Conservation (phyloP, 768 basidiomycete species). For the Rhizopogon rudus region DNA sequence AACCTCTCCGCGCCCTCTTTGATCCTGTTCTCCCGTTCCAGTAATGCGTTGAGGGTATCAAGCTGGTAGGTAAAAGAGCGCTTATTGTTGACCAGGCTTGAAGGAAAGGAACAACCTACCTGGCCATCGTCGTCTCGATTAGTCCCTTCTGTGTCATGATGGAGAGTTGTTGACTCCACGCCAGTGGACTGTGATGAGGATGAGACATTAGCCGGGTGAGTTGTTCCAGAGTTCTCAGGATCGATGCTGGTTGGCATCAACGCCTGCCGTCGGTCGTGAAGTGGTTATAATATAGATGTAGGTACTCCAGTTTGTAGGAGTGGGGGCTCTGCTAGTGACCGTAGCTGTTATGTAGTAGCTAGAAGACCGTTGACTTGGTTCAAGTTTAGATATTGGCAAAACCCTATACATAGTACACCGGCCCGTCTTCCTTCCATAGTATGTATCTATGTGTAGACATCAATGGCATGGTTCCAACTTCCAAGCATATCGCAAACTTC, state of each 20-base stretch:
- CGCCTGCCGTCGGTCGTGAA: not conserved
- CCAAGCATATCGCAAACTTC: too few relatives aligned
- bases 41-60: conserved; percentile 57
- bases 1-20: conserved; percentile 92
- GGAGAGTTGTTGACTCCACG: conserved; percentile 17
- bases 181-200: conserved; percentile 25
- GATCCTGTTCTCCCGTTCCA: conserved; percentile 75
- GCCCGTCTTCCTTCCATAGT: too few relatives aligned
- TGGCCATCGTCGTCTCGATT: conserved; percentile 22
- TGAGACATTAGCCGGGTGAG: conserved; percentile 23
- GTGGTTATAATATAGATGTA: not conserved
- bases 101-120: conserved; percentile 13
- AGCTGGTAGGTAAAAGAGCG: conserved; percentile 38
- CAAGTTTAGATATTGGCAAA: too few relatives aligned
- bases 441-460: too few relatives aligned
- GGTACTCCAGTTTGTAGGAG: not conserved
- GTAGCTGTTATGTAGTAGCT: too few relatives aligned
- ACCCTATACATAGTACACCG: too few relatives aligned
- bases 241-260: conserved; percentile 27
- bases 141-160: conserved; percentile 17
- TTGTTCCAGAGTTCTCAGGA: conserved; percentile 18
- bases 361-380: too few relatives aligned
- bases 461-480: too few relatives aligned
- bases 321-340: not conserved
- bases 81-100: not conserved